Evolutionary conservation across 2,329 filamentous ascomycete genomes (phyloP).

Genomic region (Didymella glomerata): DNA sequence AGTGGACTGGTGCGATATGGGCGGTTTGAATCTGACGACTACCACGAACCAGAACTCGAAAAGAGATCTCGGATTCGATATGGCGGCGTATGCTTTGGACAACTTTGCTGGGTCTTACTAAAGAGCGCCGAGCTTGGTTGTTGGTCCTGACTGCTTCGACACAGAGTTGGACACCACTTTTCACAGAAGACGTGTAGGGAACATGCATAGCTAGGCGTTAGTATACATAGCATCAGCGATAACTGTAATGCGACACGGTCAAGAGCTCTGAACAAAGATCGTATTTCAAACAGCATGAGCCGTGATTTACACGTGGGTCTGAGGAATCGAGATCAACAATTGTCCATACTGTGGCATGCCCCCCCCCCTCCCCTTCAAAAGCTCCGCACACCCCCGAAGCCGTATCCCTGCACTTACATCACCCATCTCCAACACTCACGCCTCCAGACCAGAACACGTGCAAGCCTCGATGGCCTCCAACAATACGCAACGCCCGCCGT

Average conservation of each 20-base stretch:
- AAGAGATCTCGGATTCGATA: constrained; percentile 7
- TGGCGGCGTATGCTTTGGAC: constrained; percentile 13
- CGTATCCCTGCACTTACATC: constrained; percentile 18
- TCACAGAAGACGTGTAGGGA: too few species aligned
- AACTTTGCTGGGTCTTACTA: constrained; percentile 12
- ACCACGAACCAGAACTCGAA: constrained; percentile 21
- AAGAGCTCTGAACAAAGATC: not conserved
- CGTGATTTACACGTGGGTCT: too few species aligned
- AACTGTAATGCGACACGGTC: not conserved
- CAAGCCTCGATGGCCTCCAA: constrained; percentile 16
- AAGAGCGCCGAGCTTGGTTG: not conserved
- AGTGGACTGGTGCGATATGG: constrained; percentile 50
- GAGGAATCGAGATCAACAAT: too few species aligned
- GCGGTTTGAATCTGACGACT: constrained; percentile 35
- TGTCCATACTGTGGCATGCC: too few species aligned
- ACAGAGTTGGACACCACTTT: not conserved
- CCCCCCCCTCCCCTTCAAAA: not conserved
- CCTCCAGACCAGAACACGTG: not conserved
- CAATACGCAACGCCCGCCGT: constrained; percentile 31
- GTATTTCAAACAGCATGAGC: too few species aligned
- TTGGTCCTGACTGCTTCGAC: not conserved
- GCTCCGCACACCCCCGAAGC: constrained; percentile 24
- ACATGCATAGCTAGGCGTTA: not conserved
- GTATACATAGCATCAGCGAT: not conserved
- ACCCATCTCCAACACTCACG: constrained; percentile 4